phyloP scores from a whole-genome alignment of 306 rosid genomes.

The Sesbania bispinosa region DNA sequence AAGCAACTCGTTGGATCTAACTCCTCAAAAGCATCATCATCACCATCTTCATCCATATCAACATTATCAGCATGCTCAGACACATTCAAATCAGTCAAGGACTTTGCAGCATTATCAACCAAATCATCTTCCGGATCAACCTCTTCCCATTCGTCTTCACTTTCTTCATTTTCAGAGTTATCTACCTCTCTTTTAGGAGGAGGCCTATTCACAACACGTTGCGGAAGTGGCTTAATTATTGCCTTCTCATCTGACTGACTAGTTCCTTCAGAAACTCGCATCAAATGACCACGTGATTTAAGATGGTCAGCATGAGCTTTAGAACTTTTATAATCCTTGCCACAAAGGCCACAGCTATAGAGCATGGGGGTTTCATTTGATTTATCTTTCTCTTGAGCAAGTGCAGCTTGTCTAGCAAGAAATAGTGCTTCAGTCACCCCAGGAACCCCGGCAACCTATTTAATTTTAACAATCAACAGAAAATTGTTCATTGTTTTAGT shows the following conservation, averaged over 20 bases:
- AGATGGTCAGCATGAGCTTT: slow-evolving; percentile 94
- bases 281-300: slow-evolving; percentile 66
- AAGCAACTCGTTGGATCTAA: slow-evolving; percentile 84
- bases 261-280: slow-evolving; percentile 59
- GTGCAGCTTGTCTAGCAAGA: slow-evolving; percentile 69
- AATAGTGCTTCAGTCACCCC: slow-evolving; percentile 89
- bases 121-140: slow-evolving; percentile 68
- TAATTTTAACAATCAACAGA: neutral
- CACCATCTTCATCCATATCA: slow-evolving; percentile 60
- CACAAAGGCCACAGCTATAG: slow-evolving; percentile 85
- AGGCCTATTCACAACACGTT: slow-evolving; percentile 54
- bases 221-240: slow-evolving; percentile 68
- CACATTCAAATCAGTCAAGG: slow-evolving; percentile 52
- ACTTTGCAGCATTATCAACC: slow-evolving; percentile 41
- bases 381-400: slow-evolving; percentile 64
- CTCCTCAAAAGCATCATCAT: slow-evolving; percentile 46
- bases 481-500: neutral
- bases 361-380: slow-evolving; percentile 74
- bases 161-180: slow-evolving; percentile 57
- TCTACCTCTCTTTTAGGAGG: slow-evolving; percentile 42
- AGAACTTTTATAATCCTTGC: slow-evolving; percentile 79
- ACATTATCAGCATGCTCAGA: slow-evolving; percentile 37
- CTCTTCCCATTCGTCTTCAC: slow-evolving; percentile 93
- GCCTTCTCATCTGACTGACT: slow-evolving; percentile 52
- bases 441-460: slow-evolving; percentile 92